Evolutionary conservation across 2,329 filamentous ascomycete genomes (phyloP).

Genomic region (Ophiocordyceps australis): DNA sequence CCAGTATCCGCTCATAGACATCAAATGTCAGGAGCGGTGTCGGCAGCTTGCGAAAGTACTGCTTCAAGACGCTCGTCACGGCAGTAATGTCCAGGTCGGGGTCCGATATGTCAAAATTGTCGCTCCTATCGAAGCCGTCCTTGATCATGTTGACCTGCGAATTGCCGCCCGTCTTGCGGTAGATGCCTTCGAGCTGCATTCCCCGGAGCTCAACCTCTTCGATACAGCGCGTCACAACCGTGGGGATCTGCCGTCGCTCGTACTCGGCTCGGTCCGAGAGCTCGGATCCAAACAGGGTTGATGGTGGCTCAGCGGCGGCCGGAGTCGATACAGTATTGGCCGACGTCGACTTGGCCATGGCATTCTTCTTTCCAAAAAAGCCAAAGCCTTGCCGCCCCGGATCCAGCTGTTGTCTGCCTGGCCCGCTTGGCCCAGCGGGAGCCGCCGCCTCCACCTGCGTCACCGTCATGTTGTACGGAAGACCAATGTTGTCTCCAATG

Average conservation of each 20-base stretch:
- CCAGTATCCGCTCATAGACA: constrained; percentile 76
- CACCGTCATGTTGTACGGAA: constrained; percentile 54
- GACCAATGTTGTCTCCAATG: constrained; percentile 44
- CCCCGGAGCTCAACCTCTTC: constrained; percentile 90
- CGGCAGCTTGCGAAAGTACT: constrained; percentile 90
- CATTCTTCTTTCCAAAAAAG: constrained; percentile 46
- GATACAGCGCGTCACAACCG: constrained; percentile 82
- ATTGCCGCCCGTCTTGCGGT: constrained; percentile 89
- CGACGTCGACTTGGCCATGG: constrained; percentile 32
- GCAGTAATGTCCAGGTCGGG: constrained; percentile 89
- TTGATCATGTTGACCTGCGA: constrained; percentile 82
- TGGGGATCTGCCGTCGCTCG: constrained; percentile 77
- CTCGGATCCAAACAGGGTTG: constrained; percentile 72
- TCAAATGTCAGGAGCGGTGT: constrained; percentile 81
- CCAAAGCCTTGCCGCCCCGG: constrained; percentile 43
- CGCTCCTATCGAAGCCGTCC: constrained; percentile 73
- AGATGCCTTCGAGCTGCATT: constrained; percentile 96
- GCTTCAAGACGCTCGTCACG: constrained; percentile 87
- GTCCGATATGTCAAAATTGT: constrained; percentile 85
- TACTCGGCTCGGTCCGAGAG: constrained; percentile 70
- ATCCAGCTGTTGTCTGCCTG: constrained; percentile 10
- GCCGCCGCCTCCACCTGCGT: constrained; percentile 30
- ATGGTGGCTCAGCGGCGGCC: constrained; percentile 32
- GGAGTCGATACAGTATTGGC: constrained; percentile 19
- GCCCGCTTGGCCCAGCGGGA: constrained; percentile 11